A percentile compares a stretch with the other conserved stretches of the same genome.
These are phyloP conservation scores for Mallotus repandus DNA, from an alignment of 441 rosid species.

Conservation along the genomic window DNA sequence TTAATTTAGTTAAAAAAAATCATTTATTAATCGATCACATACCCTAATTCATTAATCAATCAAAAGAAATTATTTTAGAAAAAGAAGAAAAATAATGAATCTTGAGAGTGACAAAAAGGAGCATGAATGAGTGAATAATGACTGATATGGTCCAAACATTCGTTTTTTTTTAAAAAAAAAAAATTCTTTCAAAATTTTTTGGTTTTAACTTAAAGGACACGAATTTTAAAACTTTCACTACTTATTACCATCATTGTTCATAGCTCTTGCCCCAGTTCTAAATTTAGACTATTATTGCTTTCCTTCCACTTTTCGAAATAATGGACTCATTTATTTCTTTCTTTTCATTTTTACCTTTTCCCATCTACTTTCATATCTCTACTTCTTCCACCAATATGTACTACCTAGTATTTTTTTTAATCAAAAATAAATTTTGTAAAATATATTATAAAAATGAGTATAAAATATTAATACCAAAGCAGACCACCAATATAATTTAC, in stretches of 20 bases:
- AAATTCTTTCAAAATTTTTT: not conserved
- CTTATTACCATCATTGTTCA: slow-evolving; percentile 7
- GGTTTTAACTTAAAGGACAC: slow-evolving; percentile 16
- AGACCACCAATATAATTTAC: too few species aligned
- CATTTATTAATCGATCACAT: slow-evolving; percentile 6
- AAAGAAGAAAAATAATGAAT: not conserved
- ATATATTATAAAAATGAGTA: too few species aligned
- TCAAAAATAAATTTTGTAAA: too few species aligned
- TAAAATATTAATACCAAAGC: too few species aligned
- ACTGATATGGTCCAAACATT: slow-evolving; percentile 10
- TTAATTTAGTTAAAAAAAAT: not conserved
- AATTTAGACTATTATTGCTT: not conserved
- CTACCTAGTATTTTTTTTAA: too few species aligned
- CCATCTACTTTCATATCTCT: not conserved
- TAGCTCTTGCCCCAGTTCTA: not conserved
- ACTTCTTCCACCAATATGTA: not conserved
- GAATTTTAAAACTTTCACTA: slow-evolving; percentile 14
- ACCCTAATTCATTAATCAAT: too few species aligned
- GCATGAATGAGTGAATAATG: not conserved
- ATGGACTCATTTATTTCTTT: slow-evolving; percentile 3
- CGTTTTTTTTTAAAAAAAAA: not conserved
- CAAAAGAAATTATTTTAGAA: too few species aligned
- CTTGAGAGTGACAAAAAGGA: not conserved
- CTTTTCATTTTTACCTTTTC: not conserved
- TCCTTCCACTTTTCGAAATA: slow-evolving; percentile 16